Evolutionary conservation across 108 stramenopile genomes (phyloP), one percentile per base, ranked within the genome.

Genomic region (Nannochloropsis salina): DNA sequence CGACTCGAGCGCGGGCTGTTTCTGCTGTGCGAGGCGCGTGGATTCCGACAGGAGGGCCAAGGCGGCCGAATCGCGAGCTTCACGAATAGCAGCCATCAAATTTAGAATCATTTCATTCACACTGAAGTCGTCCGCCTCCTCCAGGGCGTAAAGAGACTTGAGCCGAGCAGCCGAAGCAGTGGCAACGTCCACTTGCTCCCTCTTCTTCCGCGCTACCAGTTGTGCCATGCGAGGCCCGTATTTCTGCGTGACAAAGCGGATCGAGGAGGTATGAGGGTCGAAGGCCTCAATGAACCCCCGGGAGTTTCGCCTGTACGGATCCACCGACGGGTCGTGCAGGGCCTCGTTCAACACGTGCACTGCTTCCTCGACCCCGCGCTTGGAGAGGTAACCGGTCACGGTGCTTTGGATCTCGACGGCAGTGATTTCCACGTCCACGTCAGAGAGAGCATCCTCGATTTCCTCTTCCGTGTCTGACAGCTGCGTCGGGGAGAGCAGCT

Each of bases 311-410:
- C 61, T 15, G n/a, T n/a, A 74, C 4, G 61, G 61, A n/a, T 74
- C 61, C 61, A 74, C 61, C 1, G 61, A 15, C 6, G 61, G 61
- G 8, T 74, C n/a, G 61, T 74, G 61, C 61, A 74, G n/a, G 4
- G 61, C 61, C 15, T 74, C 61, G 61, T 74, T 74, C 61, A 74
- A 74, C 20, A 74, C 61, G 20, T 74, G 61, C 61, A 74, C 61
- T 6, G 61, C 61, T 74, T 74, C 61, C n/a, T n/a, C 61, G 20
- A 74, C 61, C 61, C 61, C 61, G 3, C 61, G 61, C 61, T 74
- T 74, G 3, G 61, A 74, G 20, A 74, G 61, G n/a, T 74, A 74
- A 15, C 61, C 61, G 20, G 61, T 74, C 61, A 74, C n/a, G 61
- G 61, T 74, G n/a, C 61, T 74, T n/a, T 74, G 61, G 6, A 74